Evolutionary conservation across 345 rosid species (phyloP).

Genomic region (Lepidium africanum): DNA sequence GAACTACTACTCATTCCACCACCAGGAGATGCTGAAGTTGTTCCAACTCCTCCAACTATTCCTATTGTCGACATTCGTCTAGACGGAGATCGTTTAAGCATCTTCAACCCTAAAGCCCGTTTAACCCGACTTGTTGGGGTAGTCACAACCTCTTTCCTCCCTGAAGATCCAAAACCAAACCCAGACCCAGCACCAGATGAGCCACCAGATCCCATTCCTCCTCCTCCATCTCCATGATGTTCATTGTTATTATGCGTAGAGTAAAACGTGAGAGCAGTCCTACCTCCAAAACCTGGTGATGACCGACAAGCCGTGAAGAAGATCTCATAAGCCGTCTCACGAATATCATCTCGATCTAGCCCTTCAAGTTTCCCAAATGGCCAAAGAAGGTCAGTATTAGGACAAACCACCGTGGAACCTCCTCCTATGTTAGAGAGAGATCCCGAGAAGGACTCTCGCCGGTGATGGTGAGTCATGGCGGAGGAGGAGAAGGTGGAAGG

Average conservation of each 20-base stretch:
- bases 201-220: constrained; percentile 21
- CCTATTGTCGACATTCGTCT: constrained; percentile 49
- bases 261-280: constrained; percentile 57
- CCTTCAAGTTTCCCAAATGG: constrained; percentile 59
- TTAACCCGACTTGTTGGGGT: constrained; percentile 67
- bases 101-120: constrained; percentile 64
- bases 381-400: constrained; percentile 56
- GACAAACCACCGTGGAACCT: constrained; percentile 13
- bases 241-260: constrained; percentile 37
- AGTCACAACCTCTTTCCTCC: constrained; percentile 77
- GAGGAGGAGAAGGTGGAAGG: constrained; percentile 18
- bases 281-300: constrained; percentile 76
- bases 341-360: constrained; percentile 55
- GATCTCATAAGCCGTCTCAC: constrained; percentile 83
- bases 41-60: constrained; percentile 22
- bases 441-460: constrained; percentile 46
- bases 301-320: constrained; percentile 87
- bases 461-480: constrained; percentile 42
- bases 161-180: constrained; percentile 29
- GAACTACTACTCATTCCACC: constrained; percentile 1
- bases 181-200: constrained; percentile 19
- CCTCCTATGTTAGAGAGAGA: constrained; percentile 27
- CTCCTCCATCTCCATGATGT: constrained; percentile 32
- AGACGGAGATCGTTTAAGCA: constrained; percentile 63
- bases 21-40: constrained; percentile 47